Base-by-base conservation (phyloP, 1,284 basidiomycete species). In the Irpex sp. region DNA sequence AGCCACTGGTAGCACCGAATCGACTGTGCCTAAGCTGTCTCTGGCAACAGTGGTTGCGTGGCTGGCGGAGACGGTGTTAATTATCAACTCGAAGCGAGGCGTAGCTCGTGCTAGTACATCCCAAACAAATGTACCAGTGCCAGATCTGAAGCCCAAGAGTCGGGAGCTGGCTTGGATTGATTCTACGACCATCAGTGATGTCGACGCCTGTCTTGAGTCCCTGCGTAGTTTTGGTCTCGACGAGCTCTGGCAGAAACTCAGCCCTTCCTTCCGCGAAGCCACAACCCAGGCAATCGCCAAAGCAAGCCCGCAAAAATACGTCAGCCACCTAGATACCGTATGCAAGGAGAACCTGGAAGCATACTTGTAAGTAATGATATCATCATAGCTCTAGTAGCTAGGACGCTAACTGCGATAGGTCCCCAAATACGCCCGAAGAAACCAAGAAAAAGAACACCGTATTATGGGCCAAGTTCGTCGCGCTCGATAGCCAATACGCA, bases 381-480 rank as follows among this genome's bases (percentile, higher is more conserved):
- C 11, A n/a, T 21, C n/a, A n/a, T 51, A 8, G 19, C 49, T 8
- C 11, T 21, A 21, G 11, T 51, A 21, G 17, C 49, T 51, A n/a
- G n/a, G 49, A n/a, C n/a, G 8, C 8, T 52, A 13, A n/a, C 51
- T 11, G 11, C n/a, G 21, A 44, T 56, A 56, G 54, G 9, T 13
- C 21, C 15, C 9, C 7, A 2, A 21, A 8, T 56, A 34, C 31
- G 3, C 19, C 26, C 15, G 34, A 56, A 3, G 54, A 31, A 26
- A 15, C 13, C 2, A 56, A 56, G n/a, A 56, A 9, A 2, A 31
- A 8, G 5, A 36, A 34, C 34, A 26, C n/a, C 15, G 3, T 11
- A 34, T 17, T 63, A n/a, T 59, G 48, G 17, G 51, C 59, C 21
- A 48, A 31, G 2, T 31, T 59, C 19, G 34, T 64, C 21, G 59